These are phyloP conservation scores for Cutaneotrichosporon cavernicola DNA, from an alignment of 1,284 basidiomycete species.

Conservation along the genomic window DNA sequence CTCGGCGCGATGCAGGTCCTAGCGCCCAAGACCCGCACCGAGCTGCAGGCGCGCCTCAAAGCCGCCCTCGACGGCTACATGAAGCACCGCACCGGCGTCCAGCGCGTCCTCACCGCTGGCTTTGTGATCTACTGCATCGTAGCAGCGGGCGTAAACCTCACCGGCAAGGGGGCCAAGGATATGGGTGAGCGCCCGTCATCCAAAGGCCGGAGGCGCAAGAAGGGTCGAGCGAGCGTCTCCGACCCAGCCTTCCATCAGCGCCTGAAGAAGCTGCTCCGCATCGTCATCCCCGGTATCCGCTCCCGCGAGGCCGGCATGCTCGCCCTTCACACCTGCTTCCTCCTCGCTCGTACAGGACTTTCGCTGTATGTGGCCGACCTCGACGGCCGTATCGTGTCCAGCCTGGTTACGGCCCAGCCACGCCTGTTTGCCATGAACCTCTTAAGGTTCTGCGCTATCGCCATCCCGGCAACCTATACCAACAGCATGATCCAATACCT, in stretches of 20 bases:
- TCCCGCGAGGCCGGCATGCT: constrained; percentile 86
- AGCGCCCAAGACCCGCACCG: not conserved
- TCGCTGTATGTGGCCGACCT: constrained; percentile 93
- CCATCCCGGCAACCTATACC: constrained; percentile 93
- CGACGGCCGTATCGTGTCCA: constrained; percentile 89
- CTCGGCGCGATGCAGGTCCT: not conserved
- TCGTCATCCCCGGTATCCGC: constrained; percentile 81
- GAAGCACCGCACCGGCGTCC: constrained; percentile 65
- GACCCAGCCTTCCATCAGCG: constrained; percentile 87
- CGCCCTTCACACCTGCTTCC: constrained; percentile 79
- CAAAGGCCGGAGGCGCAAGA: constrained; percentile 17
- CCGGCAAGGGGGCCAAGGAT: constrained; percentile 28
- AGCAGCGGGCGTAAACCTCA: constrained; percentile 35
- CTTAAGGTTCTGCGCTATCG: constrained; percentile 83
- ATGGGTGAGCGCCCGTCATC: constrained; percentile 19
- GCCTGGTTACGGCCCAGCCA: constrained; percentile 84
- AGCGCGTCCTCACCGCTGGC: constrained; percentile 61
- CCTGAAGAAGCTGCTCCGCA: constrained; percentile 72
- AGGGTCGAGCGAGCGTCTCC: constrained; percentile 54
- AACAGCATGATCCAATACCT: constrained; percentile 95
- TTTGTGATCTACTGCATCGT: constrained; percentile 50
- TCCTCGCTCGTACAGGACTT: constrained; percentile 84
- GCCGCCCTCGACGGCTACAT: constrained; percentile 56
- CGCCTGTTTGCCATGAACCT: constrained; percentile 80
- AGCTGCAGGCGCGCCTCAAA: constrained; percentile 16